Percentiles rank a stretch among this genome's conserved stretches.
phyloP scores from a whole-genome alignment of 306 rosid genomes.

The Erythrophleum fordii region DNA sequence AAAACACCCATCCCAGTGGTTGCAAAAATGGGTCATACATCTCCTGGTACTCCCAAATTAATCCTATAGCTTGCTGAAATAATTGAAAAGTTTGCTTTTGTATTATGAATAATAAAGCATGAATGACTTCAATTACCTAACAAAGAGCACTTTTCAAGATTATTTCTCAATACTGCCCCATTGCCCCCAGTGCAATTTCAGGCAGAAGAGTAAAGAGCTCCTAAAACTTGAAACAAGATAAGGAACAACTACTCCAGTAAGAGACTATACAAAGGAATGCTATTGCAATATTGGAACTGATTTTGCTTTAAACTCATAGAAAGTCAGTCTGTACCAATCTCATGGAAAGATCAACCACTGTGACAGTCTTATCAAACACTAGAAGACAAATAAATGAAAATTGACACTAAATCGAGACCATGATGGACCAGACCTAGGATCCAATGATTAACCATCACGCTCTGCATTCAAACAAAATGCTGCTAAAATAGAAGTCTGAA shows the following conservation, averaged over 20 bases:
- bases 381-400: neutral
- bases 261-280: neutral
- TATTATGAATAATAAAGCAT: neutral
- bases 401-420: neutral
- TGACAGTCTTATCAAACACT: conserved; percentile 28
- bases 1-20: conserved; percentile 4
- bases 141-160: neutral
- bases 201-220: neutral
- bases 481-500: conserved; percentile 21
- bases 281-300: neutral
- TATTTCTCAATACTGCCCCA: neutral
- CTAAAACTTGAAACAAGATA: too few relatives aligned
- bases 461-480: too few relatives aligned
- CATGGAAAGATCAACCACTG: neutral
- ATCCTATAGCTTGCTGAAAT: neutral
- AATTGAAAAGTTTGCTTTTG: neutral
- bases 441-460: conserved; percentile 18
- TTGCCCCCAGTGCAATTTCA: neutral
- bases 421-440: neutral
- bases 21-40: neutral
- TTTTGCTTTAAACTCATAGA: neutral
- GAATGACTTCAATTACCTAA: neutral
- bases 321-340: neutral
- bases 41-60: neutral
- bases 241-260: neutral